A percentile compares a stretch with the other conserved stretches of the same genome.
Evolutionary conservation across 1,284 basidiomycete genomes (phyloP).

Genomic region (Cryptococcus wingfieldii): DNA sequence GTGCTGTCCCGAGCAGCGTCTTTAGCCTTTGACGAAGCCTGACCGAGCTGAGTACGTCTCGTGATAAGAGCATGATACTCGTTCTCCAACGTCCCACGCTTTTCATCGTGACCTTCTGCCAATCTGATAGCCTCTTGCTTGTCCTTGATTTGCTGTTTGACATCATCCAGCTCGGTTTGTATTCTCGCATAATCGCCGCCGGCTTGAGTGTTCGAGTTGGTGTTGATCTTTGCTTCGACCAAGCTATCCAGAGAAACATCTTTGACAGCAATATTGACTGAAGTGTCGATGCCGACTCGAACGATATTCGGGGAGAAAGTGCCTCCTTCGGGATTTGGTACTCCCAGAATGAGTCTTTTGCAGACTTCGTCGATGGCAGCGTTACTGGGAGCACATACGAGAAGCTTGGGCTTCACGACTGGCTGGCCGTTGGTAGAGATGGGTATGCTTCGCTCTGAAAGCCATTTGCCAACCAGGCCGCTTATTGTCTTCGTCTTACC

Average conservation of each 20-base stretch:
- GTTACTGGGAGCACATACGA: constrained; percentile 96
- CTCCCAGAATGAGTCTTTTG: constrained; percentile 74
- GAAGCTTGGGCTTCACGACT: constrained; percentile 64
- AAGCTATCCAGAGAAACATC: constrained; percentile 83
- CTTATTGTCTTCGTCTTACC: constrained; percentile 99
- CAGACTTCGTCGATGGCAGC: constrained; percentile 98
- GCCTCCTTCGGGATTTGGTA: constrained; percentile 59
- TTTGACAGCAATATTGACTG: constrained; percentile 76
- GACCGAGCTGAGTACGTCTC: constrained; percentile 61
- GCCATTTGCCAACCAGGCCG: constrained; percentile 80
- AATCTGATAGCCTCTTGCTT: constrained; percentile 59
- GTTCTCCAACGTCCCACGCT: constrained; percentile 56
- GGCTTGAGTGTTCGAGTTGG: constrained; percentile 52
- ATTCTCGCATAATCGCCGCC: constrained; percentile 57
- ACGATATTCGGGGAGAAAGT: constrained; percentile 71
- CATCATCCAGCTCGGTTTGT: constrained; percentile 62
- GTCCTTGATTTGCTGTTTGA: constrained; percentile 60
- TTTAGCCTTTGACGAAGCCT: constrained; percentile 69
- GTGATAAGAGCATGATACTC: constrained; percentile 67
- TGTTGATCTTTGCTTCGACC: constrained; percentile 70
- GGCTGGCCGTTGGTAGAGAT: constrained; percentile 55
- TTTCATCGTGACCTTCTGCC: constrained; percentile 38
- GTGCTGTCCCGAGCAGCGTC: constrained; percentile 71
- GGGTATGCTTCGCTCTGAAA: constrained; percentile 59
- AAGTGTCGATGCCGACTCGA: constrained; percentile 74